A percentile compares a stretch with the other conserved stretches of the same genome.
phyloP scores from a whole-genome alignment of 2,329 filamentous ascomycete species.

The Hypoxylon sp. region DNA sequence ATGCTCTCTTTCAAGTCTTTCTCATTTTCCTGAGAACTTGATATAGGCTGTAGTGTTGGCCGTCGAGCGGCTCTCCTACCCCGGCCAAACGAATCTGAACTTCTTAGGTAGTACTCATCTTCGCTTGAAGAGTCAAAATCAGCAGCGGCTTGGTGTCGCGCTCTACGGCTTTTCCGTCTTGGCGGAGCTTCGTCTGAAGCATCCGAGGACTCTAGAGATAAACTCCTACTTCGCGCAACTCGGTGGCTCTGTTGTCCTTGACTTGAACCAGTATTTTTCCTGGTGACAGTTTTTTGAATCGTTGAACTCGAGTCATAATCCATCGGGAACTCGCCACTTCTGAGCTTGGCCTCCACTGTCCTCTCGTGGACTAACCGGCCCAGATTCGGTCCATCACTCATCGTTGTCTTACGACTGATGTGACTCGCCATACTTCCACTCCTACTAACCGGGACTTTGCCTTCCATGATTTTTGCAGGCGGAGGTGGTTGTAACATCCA shows the following conservation, averaged over 20 bases:
- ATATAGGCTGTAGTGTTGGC: conserved; percentile 49
- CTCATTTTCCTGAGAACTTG: conserved; percentile 46
- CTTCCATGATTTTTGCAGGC: conserved; percentile 91
- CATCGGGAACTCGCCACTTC: conserved; percentile 58
- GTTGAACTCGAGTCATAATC: conserved; percentile 48
- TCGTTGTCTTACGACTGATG: conserved; percentile 62
- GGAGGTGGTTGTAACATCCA: conserved; percentile 97
- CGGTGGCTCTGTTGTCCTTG: conserved; percentile 25
- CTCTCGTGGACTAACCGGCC: conserved; percentile 63
- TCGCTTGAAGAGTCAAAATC: conserved; percentile 47
- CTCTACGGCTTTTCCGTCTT: conserved; percentile 41
- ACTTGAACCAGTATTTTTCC: conserved; percentile 43
- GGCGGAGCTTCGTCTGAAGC: conserved; percentile 41
- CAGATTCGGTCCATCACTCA: conserved; percentile 60
- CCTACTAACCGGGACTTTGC: conserved; percentile 79
- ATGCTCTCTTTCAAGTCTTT: conserved; percentile 40
- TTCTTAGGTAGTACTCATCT: conserved; percentile 47
- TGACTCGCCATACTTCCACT: conserved; percentile 72
- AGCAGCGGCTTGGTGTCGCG: conserved; percentile 28
- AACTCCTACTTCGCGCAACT: conserved; percentile 39
- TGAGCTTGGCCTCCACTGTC: conserved; percentile 63
- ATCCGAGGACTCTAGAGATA: conserved; percentile 47
- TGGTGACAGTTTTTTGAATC: conserved; percentile 35
- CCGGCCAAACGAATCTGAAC: conserved; percentile 47
- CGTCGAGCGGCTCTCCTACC: conserved; percentile 45